A percentile compares a stretch with the other conserved stretches of the same genome.
Conservation (phyloP, 2,329 filamentous ascomycete genomes). For the Diplodia scrobiculata region DNA sequence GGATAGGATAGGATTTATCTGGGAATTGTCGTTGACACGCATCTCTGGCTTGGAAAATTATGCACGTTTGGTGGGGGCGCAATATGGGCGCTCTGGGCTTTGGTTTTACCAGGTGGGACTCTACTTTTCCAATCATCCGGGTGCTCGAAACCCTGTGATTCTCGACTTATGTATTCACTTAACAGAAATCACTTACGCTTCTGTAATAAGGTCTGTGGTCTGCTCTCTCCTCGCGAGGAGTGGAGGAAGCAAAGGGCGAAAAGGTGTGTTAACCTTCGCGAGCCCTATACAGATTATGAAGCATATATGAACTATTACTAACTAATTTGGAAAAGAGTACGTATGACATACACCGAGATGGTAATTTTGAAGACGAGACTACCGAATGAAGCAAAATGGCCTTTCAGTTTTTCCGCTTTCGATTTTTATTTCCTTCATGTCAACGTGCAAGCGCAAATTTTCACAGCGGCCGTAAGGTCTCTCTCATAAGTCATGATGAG, state of each 20-base stretch:
- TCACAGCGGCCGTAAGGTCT: background rate
- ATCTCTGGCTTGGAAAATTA: background rate
- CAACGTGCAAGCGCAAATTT: background rate
- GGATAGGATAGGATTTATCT: constrained; percentile 3
- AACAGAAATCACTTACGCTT: background rate
- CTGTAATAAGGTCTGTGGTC: background rate
- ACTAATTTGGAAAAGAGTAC: background rate
- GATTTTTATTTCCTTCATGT: background rate
- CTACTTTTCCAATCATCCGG: background rate
- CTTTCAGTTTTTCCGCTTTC: background rate
- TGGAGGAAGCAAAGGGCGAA: background rate
- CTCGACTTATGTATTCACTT: background rate
- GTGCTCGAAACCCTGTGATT: background rate
- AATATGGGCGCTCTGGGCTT: background rate
- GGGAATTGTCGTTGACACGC: background rate
- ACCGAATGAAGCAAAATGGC: background rate
- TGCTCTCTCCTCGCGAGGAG: background rate
- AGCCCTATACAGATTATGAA: background rate
- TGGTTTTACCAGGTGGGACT: background rate
- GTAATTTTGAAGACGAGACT: background rate
- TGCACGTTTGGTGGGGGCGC: background rate
- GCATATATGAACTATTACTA: background rate
- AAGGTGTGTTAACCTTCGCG: too few species aligned
- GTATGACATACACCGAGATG: background rate
- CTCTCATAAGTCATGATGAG: background rate